These are phyloP conservation scores for Lichtheimia hyalospora DNA, from an alignment of 371 early-diverging fungal genomes.

Conservation along the genomic window DNA sequence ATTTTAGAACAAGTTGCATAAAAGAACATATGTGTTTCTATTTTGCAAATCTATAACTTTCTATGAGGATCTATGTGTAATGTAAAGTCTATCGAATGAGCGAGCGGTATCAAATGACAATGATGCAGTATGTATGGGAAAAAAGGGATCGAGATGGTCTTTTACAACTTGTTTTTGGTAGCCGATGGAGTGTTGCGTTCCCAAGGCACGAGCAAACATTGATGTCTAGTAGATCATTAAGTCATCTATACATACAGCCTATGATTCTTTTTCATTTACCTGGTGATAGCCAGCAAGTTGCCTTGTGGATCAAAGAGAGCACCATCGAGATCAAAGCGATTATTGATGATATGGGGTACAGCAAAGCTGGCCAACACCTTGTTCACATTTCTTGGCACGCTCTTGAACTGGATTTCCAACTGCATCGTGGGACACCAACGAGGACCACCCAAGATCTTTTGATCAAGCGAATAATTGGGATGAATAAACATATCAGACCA, in stretches of 20 bases:
- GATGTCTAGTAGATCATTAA: background rate
- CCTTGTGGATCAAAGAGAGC: conserved; percentile 30
- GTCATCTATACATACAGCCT: no score
- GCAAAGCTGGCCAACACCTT: conserved; percentile 23
- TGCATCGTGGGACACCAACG: conserved; percentile 48
- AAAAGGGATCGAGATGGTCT: background rate
- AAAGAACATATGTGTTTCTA: no score
- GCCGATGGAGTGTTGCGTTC: conserved; percentile 10
- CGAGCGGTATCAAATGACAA: background rate
- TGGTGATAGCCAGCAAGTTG: conserved; percentile 32
- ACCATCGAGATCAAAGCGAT: conserved; percentile 38
- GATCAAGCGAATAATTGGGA: conserved; percentile 28
- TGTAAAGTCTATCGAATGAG: no score
- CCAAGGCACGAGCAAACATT: conserved; percentile 12
- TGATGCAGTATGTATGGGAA: background rate
- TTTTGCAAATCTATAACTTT: no score
- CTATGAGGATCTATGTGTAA: no score
- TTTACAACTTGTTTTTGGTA: background rate
- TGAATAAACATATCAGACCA: conserved; percentile 42
- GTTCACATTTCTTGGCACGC: conserved; percentile 13
- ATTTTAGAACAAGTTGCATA: no score
- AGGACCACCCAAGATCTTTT: conserved; percentile 13
- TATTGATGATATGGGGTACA: conserved; percentile 31
- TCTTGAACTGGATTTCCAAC: conserved; percentile 42
- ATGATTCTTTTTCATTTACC: conserved; percentile 2